Base-by-base conservation (phyloP, 2,329 filamentous ascomycete species). In the Penicillium sp. region DNA sequence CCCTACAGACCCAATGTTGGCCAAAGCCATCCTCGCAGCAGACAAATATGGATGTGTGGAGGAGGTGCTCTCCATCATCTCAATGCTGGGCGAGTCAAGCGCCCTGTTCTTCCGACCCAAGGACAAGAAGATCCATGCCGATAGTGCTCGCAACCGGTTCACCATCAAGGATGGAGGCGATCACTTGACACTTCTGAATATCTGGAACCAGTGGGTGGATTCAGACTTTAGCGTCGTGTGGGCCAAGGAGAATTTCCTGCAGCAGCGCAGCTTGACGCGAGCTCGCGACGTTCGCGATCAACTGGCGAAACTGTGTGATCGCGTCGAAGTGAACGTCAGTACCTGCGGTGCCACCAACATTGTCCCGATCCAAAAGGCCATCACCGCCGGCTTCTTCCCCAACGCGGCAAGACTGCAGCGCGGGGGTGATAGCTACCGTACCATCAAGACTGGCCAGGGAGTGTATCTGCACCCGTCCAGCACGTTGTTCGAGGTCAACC, bases 161-260 rank as follows among this genome's bases (percentile, higher is more conserved):
- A 95, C 90, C 0, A 79, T 93, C 68, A 90, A 90, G 63, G 91
- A 95, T 56, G 92, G 92, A 33, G 94, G 94, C 39, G 94, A 99
- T 68, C 89, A 96, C 64, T 70, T 94, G 5, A 91, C 90, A 0
- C 82, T 95, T 1, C 83, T 97, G 44, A 96, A 96, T 66, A 87
- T 99, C 63, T 99, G 87, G 85, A 93, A 94, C 64, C 89, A 96
- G 70, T 99, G 91, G 88, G 89, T 92, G 1, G 93, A 97, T 68
- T 87, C 85, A 45, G 93, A 96, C 72, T 99, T 90, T 74, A 89
- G 85, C 46, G 86, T 85, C 48, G 84, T 95, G 42, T 99, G 92
- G 92, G 79, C 89, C 0, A 86, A 87, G 45, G 93, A 97, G 74
- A 96, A 97, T 70, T 99, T 95, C 71, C 70, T 99, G 9, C 92